Conservation (phyloP, 1,284 basidiomycete species). For the Leccinum pallidistipes region DNA sequence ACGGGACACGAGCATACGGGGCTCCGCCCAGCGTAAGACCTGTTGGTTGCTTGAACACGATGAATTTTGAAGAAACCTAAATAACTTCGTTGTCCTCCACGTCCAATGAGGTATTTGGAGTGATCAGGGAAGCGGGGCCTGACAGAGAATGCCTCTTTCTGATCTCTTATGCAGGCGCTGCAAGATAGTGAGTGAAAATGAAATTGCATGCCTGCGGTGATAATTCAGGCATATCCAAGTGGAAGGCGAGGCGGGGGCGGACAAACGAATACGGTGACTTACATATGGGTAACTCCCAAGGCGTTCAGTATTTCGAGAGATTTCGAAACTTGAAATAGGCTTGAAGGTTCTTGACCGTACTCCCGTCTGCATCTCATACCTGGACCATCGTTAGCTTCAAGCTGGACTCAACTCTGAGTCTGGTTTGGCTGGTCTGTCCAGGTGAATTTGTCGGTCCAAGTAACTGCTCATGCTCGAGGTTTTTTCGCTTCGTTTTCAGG, state of each 20-base stretch:
- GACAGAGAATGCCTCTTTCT: conserved; percentile 85
- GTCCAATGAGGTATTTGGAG: conserved; percentile 80
- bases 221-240: neutral
- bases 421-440: neutral
- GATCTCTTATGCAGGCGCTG: conserved; percentile 86
- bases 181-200: conserved; percentile 2
- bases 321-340: conserved; percentile 87
- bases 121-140: conserved; percentile 80
- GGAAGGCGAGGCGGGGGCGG: neutral
- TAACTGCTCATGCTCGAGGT: too few species aligned
- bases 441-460: too few species aligned
- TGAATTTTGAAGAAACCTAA: conserved; percentile 37
- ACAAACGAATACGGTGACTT: conserved; percentile 32
- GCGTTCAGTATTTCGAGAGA: conserved; percentile 65
- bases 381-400: conserved; percentile 33
- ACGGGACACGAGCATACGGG: too few species aligned
- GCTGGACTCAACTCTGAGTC: neutral
- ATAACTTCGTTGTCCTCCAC: conserved; percentile 92
- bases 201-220: conserved; percentile 1
- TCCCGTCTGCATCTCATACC: conserved; percentile 93
- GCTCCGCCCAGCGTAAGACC: conserved; percentile 55
- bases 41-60: neutral
- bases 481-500: too few species aligned
- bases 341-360: conserved; percentile 68
- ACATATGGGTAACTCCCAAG: conserved; percentile 87